Base-by-base conservation (phyloP, 495 filamentous ascomycete genomes). In the Diplogelasinospora grovesii region DNA sequence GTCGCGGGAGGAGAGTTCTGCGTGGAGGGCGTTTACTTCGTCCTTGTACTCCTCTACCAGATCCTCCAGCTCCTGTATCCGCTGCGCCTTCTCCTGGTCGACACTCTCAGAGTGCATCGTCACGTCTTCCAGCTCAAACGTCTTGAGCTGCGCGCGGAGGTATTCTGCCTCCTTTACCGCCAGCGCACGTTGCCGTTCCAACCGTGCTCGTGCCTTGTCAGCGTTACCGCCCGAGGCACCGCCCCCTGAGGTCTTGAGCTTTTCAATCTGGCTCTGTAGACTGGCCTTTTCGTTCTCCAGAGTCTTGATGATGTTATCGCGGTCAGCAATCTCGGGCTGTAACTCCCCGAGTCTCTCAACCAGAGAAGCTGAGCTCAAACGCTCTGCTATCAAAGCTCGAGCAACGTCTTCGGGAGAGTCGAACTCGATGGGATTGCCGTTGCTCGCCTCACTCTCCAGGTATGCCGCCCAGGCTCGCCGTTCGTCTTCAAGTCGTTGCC, bases 131-230 rank as follows among this genome's bases (percentile, higher is more conserved):
- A 79, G 75, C 45, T 95, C 90, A 41, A 89, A 95, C 0, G 83
- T 82, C 58, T 94, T 93, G 16, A 96, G 66, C 53, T 99, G 92
- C 4, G 85, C 90, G 11, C 93, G 83, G 6, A 99, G 72, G 57
- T 90, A 92, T 47, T 96, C 86, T 5, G 93, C 86, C 57, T 99
- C 93, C 53, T 95, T 95, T 15, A 86, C 62, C 4, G 87, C 87
- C 3, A 97, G 73, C 5, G 76, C 77, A 41, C 85, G 82, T 56
- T 96, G 89, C 25, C 90, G 71, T 53, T 99, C 90, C 1, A 76
- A 42, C 5, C 77, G 67, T 16, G 89, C 71, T 30, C 83, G 75
- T n/a, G 76, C 68, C 54, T 80, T 85, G 37, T 69, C 70, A 25
- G 75, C 74, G 45, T 56, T 69, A 4, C 5, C 10, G 16, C 8